These are phyloP conservation scores for Aspergillus sclerotialis DNA, from an alignment of 2,329 filamentous ascomycete genomes.

Conservation along the genomic window DNA sequence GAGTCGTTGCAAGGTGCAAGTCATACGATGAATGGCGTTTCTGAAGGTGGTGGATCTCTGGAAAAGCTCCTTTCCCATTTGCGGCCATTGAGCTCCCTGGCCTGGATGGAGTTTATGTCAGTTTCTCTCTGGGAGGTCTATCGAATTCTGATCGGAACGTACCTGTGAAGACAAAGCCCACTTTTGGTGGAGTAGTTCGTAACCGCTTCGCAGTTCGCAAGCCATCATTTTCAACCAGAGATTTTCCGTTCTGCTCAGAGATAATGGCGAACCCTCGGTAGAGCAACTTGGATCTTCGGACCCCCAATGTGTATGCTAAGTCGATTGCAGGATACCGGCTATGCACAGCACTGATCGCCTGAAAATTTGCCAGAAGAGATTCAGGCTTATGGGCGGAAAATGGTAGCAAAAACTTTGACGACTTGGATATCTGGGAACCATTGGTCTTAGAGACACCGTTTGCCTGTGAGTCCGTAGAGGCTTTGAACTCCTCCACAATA, in stretches of 20 bases:
- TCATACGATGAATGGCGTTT: neutral
- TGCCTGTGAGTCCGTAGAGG: neutral
- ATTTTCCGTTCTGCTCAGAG: too few species aligned
- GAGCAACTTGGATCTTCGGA: neutral
- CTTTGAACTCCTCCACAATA: constrained; percentile 7
- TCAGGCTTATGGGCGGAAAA: neutral
- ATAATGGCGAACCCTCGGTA: neutral
- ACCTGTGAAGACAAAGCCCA: constrained; percentile 14
- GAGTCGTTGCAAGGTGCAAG: neutral
- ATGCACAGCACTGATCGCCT: neutral
- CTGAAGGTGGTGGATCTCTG: neutral
- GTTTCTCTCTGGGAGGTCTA: too few species aligned
- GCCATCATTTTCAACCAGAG: too few species aligned
- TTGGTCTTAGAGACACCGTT: neutral
- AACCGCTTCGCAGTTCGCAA: too few species aligned
- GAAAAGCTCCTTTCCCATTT: constrained; percentile 11
- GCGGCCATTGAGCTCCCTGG: constrained; percentile 16
- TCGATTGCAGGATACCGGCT: neutral
- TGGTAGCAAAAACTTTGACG: neutral
- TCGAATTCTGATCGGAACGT: too few species aligned
- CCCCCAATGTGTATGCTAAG: neutral
- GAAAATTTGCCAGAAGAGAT: neutral
- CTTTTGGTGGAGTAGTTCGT: neutral
- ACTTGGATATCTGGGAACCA: too few species aligned
- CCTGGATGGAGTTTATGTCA: too few species aligned